Percentiles rank a stretch among this genome's conserved stretches.
These are phyloP conservation scores for Fusarium graminum DNA, from an alignment of 2,329 filamentous ascomycete genomes.

Conservation along the genomic window DNA sequence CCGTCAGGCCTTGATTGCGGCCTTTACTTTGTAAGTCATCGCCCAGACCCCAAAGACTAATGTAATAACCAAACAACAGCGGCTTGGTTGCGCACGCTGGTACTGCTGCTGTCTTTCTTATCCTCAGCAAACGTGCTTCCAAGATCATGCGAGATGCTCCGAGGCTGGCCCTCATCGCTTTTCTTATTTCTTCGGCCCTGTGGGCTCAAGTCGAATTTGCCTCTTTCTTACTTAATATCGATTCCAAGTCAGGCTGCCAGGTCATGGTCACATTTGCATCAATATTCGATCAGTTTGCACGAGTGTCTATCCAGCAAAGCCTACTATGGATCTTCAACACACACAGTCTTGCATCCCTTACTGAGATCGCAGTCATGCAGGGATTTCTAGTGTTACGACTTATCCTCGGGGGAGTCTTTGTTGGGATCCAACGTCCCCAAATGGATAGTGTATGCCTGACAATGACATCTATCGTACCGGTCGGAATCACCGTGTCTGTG, in stretches of 20 bases:
- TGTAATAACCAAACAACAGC: conserved; percentile 52
- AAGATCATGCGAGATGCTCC: conserved; percentile 67
- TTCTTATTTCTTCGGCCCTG: conserved; percentile 63
- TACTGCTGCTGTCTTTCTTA: conserved; percentile 60
- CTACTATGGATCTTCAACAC: conserved; percentile 64
- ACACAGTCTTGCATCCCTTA: conserved; percentile 54
- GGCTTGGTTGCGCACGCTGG: conserved; percentile 68
- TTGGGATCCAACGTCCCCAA: conserved; percentile 66
- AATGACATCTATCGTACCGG: conserved; percentile 58
- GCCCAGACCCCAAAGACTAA: conserved; percentile 11
- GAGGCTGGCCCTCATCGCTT: conserved; percentile 73
- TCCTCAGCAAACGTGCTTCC: conserved; percentile 62
- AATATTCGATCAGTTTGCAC: conserved; percentile 69
- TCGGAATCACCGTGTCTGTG: conserved; percentile 61
- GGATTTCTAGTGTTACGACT: conserved; percentile 62
- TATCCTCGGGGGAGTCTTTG: conserved; percentile 66
- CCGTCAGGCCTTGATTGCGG: conserved; percentile 64
- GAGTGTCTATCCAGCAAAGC: conserved; percentile 67
- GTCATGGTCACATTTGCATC: conserved; percentile 65
- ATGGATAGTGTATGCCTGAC: conserved; percentile 67
- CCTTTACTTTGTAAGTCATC: conserved; percentile 66
- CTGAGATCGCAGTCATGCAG: conserved; percentile 59
- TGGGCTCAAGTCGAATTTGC: conserved; percentile 68
- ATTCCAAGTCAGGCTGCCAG: conserved; percentile 62
- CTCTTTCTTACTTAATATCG: conserved; percentile 61